A percentile compares a stretch with the other conserved stretches of the same genome.
Evolutionary conservation across 305 asterid species (phyloP).

Genomic region (Stenogyne calaminthoides): DNA sequence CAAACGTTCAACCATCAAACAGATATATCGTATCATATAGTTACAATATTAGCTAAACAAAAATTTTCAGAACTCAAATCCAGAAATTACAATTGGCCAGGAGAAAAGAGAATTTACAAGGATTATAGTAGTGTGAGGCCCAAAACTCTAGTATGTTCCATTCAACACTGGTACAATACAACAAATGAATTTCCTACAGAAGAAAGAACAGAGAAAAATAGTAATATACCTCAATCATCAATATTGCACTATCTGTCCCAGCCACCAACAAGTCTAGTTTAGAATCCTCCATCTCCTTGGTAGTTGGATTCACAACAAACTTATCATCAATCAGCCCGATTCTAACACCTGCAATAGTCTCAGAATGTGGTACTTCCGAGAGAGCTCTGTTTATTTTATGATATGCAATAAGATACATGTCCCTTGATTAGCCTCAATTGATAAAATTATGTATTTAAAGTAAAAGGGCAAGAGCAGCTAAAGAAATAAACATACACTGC

Average conservation of each 20-base stretch:
- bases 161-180: neutral
- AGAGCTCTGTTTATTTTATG: conserved; percentile 62
- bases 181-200: conserved; percentile 12
- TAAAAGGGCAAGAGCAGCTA: conserved; percentile 15
- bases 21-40: neutral
- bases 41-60: neutral
- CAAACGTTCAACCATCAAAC: conserved; percentile 14
- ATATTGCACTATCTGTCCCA: conserved; percentile 82
- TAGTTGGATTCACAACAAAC: conserved; percentile 89
- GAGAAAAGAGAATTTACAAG: conserved; percentile 14
- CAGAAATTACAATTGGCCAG: conserved; percentile 5
- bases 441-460: conserved; percentile 28
- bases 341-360: conserved; percentile 86
- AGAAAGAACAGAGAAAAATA: neutral
- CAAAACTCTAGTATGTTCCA: neutral
- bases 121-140: conserved; percentile 11
- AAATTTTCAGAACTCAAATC: conserved; percentile 3
- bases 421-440: conserved; percentile 28
- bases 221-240: conserved; percentile 88
- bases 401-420: conserved; percentile 24
- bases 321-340: conserved; percentile 81
- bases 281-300: conserved; percentile 83
- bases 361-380: conserved; percentile 86
- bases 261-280: conserved; percentile 87
- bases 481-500: conserved; percentile 62